Base-by-base conservation (phyloP, 352 stramenopile genomes). In the Pythium brachiatum region DNA sequence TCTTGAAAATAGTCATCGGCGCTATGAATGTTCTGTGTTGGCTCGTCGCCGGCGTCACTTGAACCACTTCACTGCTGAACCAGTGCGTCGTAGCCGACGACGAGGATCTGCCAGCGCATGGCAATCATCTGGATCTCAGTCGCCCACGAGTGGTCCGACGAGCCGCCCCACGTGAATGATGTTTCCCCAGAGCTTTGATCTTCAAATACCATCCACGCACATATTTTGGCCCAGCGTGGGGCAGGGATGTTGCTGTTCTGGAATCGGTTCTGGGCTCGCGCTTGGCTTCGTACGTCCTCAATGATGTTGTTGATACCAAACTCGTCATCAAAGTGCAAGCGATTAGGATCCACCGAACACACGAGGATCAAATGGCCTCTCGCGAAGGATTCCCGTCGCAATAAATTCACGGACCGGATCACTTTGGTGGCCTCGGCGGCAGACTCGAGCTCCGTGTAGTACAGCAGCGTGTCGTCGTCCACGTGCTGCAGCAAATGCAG, bases 91-190 rank as follows among this genome's bases (percentile, higher is more conserved):
- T 51, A 44, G 8, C 55, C 55, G 41, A 62, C 34, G 27, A 43
- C 55, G 20, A 53, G 55, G 11, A 36, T 39, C 43, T 62, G 41
- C 55, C 55, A 62, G 0, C 43, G 55, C 55, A 62, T 62, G 0
- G 55, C 55, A 13, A 62, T 62, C 18, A 54, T 44, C 27, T 41
- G 41, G n/a, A 51, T 29, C 21, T 62, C 55, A 9, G 47, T 27
- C 8, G 20, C 41, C 55, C 55, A 62, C 27, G 31, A 27, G 3
- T 41, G 7, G 38, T 3, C 34, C 21, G 29, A 29, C 23, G 34
- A 50, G 6, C 38, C 38, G 11, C 53, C 29, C 13, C 13, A 27
- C 18, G 20, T 39, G 38, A 60, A 60, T 12, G 38, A 18, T 23
- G 23, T 50, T 1, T 25, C 36, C 2, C 34, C 18, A 2, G 13